Conservation (phyloP, 2,329 filamentous ascomycete genomes). For the Cercospora nicotianae region DNA sequence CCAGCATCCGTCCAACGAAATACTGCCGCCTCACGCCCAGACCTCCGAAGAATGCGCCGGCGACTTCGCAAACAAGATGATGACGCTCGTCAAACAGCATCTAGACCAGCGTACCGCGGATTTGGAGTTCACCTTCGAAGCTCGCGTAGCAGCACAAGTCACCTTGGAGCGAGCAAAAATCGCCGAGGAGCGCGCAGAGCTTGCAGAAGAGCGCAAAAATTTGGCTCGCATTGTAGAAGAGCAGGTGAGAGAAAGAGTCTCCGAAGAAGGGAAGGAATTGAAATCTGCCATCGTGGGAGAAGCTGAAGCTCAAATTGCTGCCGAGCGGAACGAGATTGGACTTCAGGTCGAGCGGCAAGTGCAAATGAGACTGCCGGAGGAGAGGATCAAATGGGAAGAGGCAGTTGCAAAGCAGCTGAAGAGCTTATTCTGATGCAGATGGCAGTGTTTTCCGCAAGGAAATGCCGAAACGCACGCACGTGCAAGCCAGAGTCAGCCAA, state of each 20-base stretch:
- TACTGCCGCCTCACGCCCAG: too few relatives aligned
- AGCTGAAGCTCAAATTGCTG: background rate
- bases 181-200: background rate
- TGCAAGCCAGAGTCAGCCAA: background rate
- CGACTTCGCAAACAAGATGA: background rate
- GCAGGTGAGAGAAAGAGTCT: background rate
- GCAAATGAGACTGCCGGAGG: background rate
- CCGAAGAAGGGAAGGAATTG: background rate
- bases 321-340: background rate
- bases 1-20: background rate
- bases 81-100: background rate
- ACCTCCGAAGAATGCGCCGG: background rate
- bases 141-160: background rate
- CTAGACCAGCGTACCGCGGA: background rate
- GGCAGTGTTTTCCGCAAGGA: background rate
- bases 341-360: background rate
- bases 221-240: background rate
- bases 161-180: background rate
- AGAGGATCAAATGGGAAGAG: background rate
- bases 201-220: background rate
- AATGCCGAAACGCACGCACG: background rate
- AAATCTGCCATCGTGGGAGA: background rate
- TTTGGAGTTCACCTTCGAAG: background rate
- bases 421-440: background rate
- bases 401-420: background rate